Evolutionary conservation across 1,284 basidiomycete genomes (phyloP).

Genomic region (Athelia sp.): DNA sequence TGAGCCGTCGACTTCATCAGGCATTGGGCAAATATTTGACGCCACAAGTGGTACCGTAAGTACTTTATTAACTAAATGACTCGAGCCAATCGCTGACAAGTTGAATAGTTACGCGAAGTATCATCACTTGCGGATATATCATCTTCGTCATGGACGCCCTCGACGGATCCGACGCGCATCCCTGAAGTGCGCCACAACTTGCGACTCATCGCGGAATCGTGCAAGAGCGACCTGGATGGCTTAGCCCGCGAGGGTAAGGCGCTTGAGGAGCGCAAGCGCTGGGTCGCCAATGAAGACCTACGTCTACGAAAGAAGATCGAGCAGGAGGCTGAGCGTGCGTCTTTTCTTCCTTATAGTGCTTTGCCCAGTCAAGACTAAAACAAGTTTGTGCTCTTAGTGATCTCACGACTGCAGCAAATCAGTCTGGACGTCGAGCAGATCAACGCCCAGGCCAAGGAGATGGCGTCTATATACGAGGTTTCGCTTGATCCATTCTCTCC

Average conservation of each 20-base stretch:
- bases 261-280: constrained; percentile 75
- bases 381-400: too few relatives aligned
- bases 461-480: constrained; percentile 58
- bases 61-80: constrained; percentile 7
- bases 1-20: constrained; percentile 41
- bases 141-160: constrained; percentile 78
- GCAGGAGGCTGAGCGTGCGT: constrained; percentile 71
- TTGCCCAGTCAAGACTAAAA: too few relatives aligned
- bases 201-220: constrained; percentile 77
- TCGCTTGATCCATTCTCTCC: constrained; percentile 69
- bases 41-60: constrained; percentile 88
- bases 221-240: constrained; percentile 80
- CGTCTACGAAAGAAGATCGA: constrained; percentile 64
- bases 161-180: constrained; percentile 79
- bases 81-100: constrained; percentile 9
- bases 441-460: constrained; percentile 54
- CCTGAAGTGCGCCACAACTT: constrained; percentile 97
- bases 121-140: constrained; percentile 78
- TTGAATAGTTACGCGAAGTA: constrained; percentile 71
- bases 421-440: constrained; percentile 73
- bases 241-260: constrained; percentile 87
- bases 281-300: constrained; percentile 66
- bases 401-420: constrained; percentile 70
- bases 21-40: constrained; percentile 86
- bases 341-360: neutral